Base-by-base conservation (phyloP, 306 rosid genomes). In the Chamaecrista fasciculata region DNA sequence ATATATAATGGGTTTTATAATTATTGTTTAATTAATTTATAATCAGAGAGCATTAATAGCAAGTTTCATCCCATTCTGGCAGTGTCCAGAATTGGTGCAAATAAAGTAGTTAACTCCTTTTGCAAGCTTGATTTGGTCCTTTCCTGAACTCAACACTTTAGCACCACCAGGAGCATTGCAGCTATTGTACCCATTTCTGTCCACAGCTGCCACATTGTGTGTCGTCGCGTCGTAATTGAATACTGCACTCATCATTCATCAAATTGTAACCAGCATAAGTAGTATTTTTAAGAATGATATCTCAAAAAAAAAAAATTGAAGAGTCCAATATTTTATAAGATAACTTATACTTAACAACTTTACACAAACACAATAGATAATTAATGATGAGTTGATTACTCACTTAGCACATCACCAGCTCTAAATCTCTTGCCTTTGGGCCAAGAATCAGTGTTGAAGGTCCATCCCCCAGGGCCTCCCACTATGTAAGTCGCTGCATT, bases 181-280 rank as follows among this genome's bases (percentile, higher is more conserved):
- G 25, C 10, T 66, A 19, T 2, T 15, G 76, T 81, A 88, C 12
- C 89, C 87, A 20, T 2, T 69, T 6, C 21, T 59, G 68, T 76
- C 80, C 81, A 84, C 86, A 0, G 76, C 85, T 19, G 81, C 92
- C 75, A 91, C 89, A 50, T 86, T 88, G 84, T 91, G 97, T 0
- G 1, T 0, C 9, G 42, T 50, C 34, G 90, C 47, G 21, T 70
- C 70, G 20, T 91, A 91, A 20, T 79, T 79, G 82, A 91, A 88
- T 1, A 71, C 95, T 88, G 89, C 74, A 74, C 39, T 46, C 44
- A 10, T 23, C n/a, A 52, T 4, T 40, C 37, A 2, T 51, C 8
- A 23, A 10, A 23, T 10, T 2, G 36, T 73, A 25, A 40, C 11
- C 36, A 11, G 28, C n/a, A n/a, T n/a, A n/a, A n/a, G n/a, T n/a